Base-by-base conservation (phyloP, 495 filamentous ascomycete genomes). In the Penicillium coprophilum region DNA sequence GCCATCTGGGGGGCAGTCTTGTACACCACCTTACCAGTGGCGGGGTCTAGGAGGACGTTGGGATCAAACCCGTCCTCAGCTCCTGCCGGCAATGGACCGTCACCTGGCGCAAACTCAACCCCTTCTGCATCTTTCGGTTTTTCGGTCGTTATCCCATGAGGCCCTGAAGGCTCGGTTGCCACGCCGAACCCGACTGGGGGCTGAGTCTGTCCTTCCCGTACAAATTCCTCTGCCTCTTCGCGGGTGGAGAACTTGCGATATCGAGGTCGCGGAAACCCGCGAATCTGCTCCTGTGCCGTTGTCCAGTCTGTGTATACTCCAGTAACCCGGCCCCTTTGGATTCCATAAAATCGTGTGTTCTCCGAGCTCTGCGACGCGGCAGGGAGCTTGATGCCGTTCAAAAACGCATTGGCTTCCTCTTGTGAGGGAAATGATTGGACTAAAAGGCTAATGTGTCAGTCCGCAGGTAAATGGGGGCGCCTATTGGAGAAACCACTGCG, bases 261-360 rank as follows among this genome's bases (percentile, higher is more conserved):
- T 60, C 91, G 91, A 17, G 91, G 90, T 15, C 84, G 83, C 55
- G 85, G 86, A 67, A 84, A 87, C 6, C 90, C 91, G 6, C 75
- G 82, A 31, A 96, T 91, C 53, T 94, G 88, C 52, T 85, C 77
- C 58, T 89, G 81, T 3, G 88, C 91, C 23, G 80, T 80, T n/a
- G 78, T 67, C 92, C 92, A 98, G 53, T 92, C 85, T 6, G 86
- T 88, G 71, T 96, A 98, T 2, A 98, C 87, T 5, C 94, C 93
- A 0, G 92, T 89, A n/a, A 79, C 75, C 54, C 83, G 80, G 41
- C 94, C 94, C 54, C 82, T 80, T 40, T 86, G 90, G n/a, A 98
- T 87, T 8, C 82, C 94, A 63, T 98, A 98, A 67, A 84, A 97
- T 64, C 74, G 62, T 11, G 71, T 71, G 13, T 61, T 61, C 46